Conservation (phyloP, 2,329 filamentous ascomycete species). For the Fusarium sp. region DNA sequence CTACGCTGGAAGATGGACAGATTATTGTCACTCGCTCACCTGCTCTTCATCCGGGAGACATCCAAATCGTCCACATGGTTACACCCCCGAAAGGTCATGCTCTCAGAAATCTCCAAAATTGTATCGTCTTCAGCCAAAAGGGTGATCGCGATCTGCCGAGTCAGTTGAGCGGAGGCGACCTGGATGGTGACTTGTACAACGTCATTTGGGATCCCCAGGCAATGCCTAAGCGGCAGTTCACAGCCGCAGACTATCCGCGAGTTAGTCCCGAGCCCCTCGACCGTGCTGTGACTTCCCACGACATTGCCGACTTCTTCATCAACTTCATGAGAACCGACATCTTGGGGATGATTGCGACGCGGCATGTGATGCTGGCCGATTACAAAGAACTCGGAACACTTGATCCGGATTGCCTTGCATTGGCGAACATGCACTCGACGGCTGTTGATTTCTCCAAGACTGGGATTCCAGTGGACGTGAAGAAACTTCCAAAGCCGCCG, state of each 20-base stretch:
- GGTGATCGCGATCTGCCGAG: conserved; percentile 84
- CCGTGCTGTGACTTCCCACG: conserved; percentile 70
- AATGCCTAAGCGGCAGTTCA: conserved; percentile 59
- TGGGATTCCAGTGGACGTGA: conserved; percentile 71
- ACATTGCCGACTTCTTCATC: conserved; percentile 89
- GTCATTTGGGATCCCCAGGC: conserved; percentile 79
- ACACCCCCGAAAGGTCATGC: conserved; percentile 74
- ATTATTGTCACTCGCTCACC: conserved; percentile 84
- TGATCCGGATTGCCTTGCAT: conserved; percentile 64
- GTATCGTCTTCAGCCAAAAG: conserved; percentile 82
- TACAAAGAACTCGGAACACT: conserved; percentile 66
- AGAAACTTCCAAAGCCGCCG: conserved; percentile 58
- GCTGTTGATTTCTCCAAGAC: conserved; percentile 86
- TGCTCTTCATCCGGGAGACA: conserved; percentile 85
- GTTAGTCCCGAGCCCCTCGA: conserved; percentile 71
- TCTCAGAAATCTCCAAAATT: conserved; percentile 76
- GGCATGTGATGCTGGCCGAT: conserved; percentile 77
- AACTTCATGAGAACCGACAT: conserved; percentile 80
- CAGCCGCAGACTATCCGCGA: conserved; percentile 80
- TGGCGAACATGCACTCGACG: conserved; percentile 78
- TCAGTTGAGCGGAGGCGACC: conserved; percentile 84
- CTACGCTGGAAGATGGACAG: conserved; percentile 53
- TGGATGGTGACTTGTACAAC: conserved; percentile 88
- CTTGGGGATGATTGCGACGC: conserved; percentile 75
- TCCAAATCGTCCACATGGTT: conserved; percentile 76